Conservation (phyloP, 1,139 yeast genomes). For the Sugiyamaella castrensis region DNA sequence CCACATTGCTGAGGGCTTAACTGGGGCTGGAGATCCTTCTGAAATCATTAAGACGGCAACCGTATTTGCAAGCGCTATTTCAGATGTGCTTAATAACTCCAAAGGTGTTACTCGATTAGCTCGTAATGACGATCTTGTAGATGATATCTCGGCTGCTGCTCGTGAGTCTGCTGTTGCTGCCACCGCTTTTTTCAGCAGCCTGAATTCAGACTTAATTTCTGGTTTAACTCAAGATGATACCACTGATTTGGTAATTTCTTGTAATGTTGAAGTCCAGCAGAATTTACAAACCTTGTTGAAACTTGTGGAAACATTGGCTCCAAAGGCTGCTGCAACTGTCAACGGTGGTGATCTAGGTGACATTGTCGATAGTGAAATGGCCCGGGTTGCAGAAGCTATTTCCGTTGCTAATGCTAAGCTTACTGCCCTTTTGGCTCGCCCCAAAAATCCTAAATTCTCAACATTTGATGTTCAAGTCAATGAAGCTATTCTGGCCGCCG, state of each 20-base stretch:
- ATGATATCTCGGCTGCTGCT: conserved; percentile 48
- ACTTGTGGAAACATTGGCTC: conserved; percentile 57
- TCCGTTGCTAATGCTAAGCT: conserved; percentile 63
- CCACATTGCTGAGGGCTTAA: conserved; percentile 72
- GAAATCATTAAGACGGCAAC: conserved; percentile 66
- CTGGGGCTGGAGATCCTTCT: conserved; percentile 62
- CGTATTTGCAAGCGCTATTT: conserved; percentile 60
- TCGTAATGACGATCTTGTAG: conserved; percentile 51
- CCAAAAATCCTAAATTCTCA: conserved; percentile 52
- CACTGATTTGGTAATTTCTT: conserved; percentile 71
- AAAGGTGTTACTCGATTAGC: conserved; percentile 65
- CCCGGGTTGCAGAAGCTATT: conserved; percentile 67
- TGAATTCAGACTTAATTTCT: conserved; percentile 53
- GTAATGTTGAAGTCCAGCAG: conserved; percentile 72
- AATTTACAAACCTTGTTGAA: conserved; percentile 58
- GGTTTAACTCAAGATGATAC: conserved; percentile 59
- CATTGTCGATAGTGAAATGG: conserved; percentile 69
- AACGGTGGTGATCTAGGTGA: conserved; percentile 53
- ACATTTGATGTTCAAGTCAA: conserved; percentile 68
- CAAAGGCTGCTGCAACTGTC: conserved; percentile 43
- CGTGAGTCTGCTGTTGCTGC: conserved; percentile 59
- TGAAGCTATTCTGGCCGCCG: conserved; percentile 74
- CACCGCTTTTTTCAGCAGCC: conserved; percentile 58
- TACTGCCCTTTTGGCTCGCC: conserved; percentile 47
- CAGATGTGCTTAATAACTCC: conserved; percentile 64